These are phyloP conservation scores for Tranzscheliella williamsii DNA, from an alignment of 1,284 basidiomycete species.

Conservation along the genomic window DNA sequence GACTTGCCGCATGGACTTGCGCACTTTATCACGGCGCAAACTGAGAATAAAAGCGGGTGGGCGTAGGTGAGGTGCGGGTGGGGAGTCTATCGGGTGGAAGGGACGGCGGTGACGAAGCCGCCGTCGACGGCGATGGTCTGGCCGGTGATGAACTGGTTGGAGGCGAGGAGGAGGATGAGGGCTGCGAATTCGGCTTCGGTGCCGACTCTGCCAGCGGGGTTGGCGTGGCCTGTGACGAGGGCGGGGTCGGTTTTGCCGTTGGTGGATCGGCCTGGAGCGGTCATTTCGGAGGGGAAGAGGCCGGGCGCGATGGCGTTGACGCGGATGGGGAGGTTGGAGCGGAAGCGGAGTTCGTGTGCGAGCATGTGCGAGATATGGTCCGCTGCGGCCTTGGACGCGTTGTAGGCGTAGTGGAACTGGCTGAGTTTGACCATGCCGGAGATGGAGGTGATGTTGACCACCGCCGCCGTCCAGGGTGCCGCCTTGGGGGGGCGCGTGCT, in stretches of 20 bases:
- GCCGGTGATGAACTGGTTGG: slow-evolving; percentile 44
- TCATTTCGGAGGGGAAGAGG: slow-evolving; percentile 49
- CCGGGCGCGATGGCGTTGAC: slow-evolving; percentile 53
- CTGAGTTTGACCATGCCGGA: slow-evolving; percentile 33
- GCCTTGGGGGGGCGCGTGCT: slow-evolving; percentile 1
- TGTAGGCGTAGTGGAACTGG: slow-evolving; percentile 51
- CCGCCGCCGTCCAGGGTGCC: slow-evolving; percentile 3
- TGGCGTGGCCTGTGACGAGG: slow-evolving; percentile 19
- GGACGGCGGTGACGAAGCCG: slow-evolving; percentile 39
- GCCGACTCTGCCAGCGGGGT: slow-evolving; percentile 45
- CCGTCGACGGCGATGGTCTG: slow-evolving; percentile 47
- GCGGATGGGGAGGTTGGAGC: slow-evolving; percentile 14
- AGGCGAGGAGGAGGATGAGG: slow-evolving; percentile 37
- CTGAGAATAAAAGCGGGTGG: too few relatives aligned
- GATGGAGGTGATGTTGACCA: slow-evolving; percentile 50
- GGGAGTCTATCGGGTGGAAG: slow-evolving; percentile 11
- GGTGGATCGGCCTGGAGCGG: slow-evolving; percentile 10
- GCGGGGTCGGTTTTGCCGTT: slow-evolving; percentile 18
- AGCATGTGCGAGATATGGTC: slow-evolving; percentile 50
- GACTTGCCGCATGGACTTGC: too few relatives aligned
- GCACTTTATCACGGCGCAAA: too few relatives aligned
- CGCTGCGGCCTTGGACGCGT: slow-evolving; percentile 48
- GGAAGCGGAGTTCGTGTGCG: slow-evolving; percentile 41
- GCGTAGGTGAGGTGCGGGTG: too few relatives aligned
- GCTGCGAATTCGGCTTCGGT: slow-evolving; percentile 40